phyloP scores from a whole-genome alignment of 192 early-diverging fungal species.

The Umbelopsis vinacea region DNA sequence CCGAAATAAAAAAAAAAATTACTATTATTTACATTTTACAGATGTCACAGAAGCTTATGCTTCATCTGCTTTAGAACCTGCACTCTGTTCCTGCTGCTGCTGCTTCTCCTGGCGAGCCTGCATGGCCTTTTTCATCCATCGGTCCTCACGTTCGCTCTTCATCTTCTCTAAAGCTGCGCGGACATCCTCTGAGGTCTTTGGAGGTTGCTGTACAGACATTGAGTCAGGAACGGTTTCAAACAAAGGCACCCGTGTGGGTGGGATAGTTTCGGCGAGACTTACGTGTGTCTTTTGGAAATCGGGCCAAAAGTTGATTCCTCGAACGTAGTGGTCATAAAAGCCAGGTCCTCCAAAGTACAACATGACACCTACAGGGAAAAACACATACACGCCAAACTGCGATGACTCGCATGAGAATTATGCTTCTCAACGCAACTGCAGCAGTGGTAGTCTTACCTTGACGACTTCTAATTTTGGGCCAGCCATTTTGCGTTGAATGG shows the following conservation, averaged over 20 bases:
- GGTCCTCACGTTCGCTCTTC: constrained; percentile 42
- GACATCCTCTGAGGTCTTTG: constrained; percentile 43
- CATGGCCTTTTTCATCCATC: constrained; percentile 36
- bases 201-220: constrained; percentile 38
- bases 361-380: constrained; percentile 55
- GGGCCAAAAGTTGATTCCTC: constrained; percentile 49
- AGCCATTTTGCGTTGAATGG: constrained; percentile 34
- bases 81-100: neutral
- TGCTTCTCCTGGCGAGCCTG: constrained; percentile 27
- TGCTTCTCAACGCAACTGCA: neutral
- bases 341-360: constrained; percentile 53
- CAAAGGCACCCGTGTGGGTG: too few relatives aligned
- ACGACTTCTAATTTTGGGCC: constrained; percentile 49
- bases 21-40: neutral
- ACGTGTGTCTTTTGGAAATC: constrained; percentile 39
- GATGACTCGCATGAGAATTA: constrained; percentile 10
- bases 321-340: constrained; percentile 53
- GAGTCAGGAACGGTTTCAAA: neutral
- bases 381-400: constrained; percentile 56
- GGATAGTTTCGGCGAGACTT: neutral
- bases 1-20: constrained; percentile 18
- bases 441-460: constrained; percentile 32
- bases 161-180: constrained; percentile 42
- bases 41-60: neutral
- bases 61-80: neutral